phyloP scores from a whole-genome alignment of 2,329 filamentous ascomycete genomes.

The Colletotrichum plurivorum region DNA sequence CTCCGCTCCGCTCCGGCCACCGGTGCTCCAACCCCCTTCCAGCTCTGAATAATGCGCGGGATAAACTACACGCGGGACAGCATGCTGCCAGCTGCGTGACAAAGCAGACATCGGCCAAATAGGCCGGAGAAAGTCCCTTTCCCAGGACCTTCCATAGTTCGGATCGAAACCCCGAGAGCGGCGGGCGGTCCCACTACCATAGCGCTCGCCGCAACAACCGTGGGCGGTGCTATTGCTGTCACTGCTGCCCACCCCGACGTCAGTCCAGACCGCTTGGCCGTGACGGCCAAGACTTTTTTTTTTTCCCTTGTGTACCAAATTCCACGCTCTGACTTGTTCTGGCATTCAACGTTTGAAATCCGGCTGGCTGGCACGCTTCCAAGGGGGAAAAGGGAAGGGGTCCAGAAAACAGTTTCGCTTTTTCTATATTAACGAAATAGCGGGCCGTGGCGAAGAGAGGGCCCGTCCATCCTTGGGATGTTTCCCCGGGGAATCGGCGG shows the following conservation, averaged over 20 bases:
- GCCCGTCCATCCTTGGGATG: slow-evolving; percentile 24
- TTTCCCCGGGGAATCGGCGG: slow-evolving; percentile 21
- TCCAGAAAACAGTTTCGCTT: slow-evolving; percentile 37
- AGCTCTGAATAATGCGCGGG: neutral
- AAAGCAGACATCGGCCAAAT: neutral
- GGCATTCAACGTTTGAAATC: too few species aligned
- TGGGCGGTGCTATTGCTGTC: slow-evolving; percentile 1
- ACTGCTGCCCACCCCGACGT: slow-evolving; percentile 25
- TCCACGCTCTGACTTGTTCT: neutral
- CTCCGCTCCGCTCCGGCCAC: slow-evolving; percentile 38
- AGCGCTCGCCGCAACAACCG: slow-evolving; percentile 19
- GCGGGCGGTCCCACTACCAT: slow-evolving; percentile 13
- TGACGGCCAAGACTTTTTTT: slow-evolving; percentile 10
- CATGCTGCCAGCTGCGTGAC: too few species aligned
- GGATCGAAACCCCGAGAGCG: slow-evolving; percentile 20
- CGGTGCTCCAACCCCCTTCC: neutral
- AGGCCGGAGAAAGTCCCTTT: slow-evolving; percentile 1
- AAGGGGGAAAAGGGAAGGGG: neutral
- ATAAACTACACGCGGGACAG: neutral
- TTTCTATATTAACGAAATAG: slow-evolving; percentile 34
- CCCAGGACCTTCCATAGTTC: slow-evolving; percentile 18
- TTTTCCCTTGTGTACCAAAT: neutral
- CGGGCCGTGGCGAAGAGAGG: slow-evolving; percentile 13
- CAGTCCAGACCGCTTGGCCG: slow-evolving; percentile 6
- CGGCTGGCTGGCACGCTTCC: slow-evolving; percentile 10